Evolutionary conservation across 805 yeast genomes (phyloP).

Genomic region (Ogataea siamensis): DNA sequence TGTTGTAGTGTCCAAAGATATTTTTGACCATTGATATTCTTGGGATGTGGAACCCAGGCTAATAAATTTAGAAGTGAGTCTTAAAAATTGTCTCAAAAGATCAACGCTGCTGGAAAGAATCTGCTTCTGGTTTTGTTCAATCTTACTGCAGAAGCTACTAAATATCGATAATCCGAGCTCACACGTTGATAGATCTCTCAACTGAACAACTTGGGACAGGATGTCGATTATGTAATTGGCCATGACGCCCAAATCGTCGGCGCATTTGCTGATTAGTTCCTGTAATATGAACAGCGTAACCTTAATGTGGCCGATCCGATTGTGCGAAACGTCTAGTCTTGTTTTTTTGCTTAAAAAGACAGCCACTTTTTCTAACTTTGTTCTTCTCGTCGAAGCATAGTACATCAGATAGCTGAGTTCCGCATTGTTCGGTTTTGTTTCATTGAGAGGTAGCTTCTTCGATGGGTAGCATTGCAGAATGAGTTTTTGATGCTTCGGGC

Average conservation of each 20-base stretch:
- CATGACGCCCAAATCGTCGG: slow-evolving; percentile 80
- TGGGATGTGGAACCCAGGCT: slow-evolving; percentile 22
- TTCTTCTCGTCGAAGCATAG: slow-evolving; percentile 86
- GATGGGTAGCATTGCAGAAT: slow-evolving; percentile 95
- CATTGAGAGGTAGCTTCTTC: slow-evolving; percentile 51
- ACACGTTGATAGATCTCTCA: slow-evolving; percentile 61
- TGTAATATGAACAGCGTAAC: slow-evolving; percentile 74
- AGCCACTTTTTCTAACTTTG: slow-evolving; percentile 85
- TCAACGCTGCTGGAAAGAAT: slow-evolving; percentile 45
- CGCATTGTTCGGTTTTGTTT: slow-evolving; percentile 88
- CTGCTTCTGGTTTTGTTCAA: slow-evolving; percentile 28
- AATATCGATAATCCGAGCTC: slow-evolving; percentile 41
- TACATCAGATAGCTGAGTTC: slow-evolving; percentile 85
- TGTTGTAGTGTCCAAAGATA: slow-evolving; percentile 41
- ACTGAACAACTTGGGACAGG: slow-evolving; percentile 47
- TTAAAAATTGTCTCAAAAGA: slow-evolving; percentile 40
- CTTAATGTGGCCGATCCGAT: slow-evolving; percentile 72
- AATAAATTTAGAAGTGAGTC: slow-evolving; percentile 27
- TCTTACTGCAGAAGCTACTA: slow-evolving; percentile 29
- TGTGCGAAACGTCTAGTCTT: slow-evolving; percentile 54
- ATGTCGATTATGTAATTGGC: slow-evolving; percentile 67
- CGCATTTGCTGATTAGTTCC: slow-evolving; percentile 70
- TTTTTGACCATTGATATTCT: slow-evolving; percentile 42
- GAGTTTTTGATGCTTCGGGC: slow-evolving; percentile 84
- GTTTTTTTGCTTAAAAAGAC: slow-evolving; percentile 63